Evolutionary conservation across 495 filamentous ascomycete genomes (phyloP).

Genomic region (Trichoderma reesei): DNA sequence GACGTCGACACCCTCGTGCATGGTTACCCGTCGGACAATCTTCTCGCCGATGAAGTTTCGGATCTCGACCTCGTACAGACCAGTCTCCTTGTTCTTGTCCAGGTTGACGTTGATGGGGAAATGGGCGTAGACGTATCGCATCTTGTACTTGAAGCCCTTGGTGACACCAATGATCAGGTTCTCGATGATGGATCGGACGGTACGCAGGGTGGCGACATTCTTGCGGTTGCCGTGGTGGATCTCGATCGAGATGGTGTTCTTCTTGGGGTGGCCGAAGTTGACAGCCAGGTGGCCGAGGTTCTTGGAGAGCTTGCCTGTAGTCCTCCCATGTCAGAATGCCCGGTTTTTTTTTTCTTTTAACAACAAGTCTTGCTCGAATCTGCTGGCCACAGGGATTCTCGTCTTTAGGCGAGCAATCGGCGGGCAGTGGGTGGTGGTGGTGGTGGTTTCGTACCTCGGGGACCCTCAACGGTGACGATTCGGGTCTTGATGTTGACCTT

Average conservation of each 20-base stretch:
- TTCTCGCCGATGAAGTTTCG: conserved; percentile 99
- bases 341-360: conserved; percentile 15
- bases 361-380: not conserved
- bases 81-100: conserved; percentile 90
- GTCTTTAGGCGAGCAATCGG: conserved; percentile 1
- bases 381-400: not conserved
- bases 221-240: conserved; percentile 96
- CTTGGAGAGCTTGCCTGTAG: conserved; percentile 81
- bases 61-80: conserved; percentile 85
- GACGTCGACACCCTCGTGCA: conserved; percentile 84
- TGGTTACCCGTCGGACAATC: conserved; percentile 84
- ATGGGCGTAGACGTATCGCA: conserved; percentile 99
- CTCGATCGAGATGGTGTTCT: conserved; percentile 83
- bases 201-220: conserved; percentile 93
- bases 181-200: conserved; percentile 93
- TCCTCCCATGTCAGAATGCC: conserved; percentile 15
- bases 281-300: conserved; percentile 92
- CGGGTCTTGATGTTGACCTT: conserved; percentile 93
- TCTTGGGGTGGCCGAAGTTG: conserved; percentile 77
- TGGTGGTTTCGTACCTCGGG: conserved; percentile 62
- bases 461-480: conserved; percentile 90
- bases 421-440: too few relatives aligned
- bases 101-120: conserved; percentile 99
- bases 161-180: conserved; percentile 98
- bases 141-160: conserved; percentile 99